Evolutionary conservation across 192 early-diverging fungal genomes (phyloP), one percentile per base, ranked within the genome.

Genomic region (Umbelopsis isabellina): DNA sequence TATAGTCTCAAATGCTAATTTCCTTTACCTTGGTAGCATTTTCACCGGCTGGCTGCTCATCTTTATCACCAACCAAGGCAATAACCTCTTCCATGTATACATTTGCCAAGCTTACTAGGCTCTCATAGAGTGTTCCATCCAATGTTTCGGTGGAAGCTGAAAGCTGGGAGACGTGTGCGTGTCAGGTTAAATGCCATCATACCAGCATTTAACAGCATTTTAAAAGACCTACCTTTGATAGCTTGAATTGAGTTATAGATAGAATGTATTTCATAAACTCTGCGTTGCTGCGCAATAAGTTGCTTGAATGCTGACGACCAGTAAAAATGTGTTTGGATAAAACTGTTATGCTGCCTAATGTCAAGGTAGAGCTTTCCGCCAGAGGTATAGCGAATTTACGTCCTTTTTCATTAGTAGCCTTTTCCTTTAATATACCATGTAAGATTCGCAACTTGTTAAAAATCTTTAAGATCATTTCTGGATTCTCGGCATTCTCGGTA

Each of bases 251-350:
- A 13, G 75, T 73, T n/a, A 74, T 75, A 10, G 77, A 69, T 10
- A 76, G 74, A 20, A 84, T 74, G 72, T 82, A 85, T 23, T 82
- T 80, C 4, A 84, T 69, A 77, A 88, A 86, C 41, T 78, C 82
- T 22, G 81, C 68, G 45, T 86, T 75, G 0, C 69, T 47, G 30
- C 72, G 74, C 53, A 84, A 65, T 2, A 73, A 22, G 16, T 58
- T 21, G 15, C 51, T 48, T 25, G 53, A 47, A 18, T 30, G 49
- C 20, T 3, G 27, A 30, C 22, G 22, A 66, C 76, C 71, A 8
- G 51, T 52, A 74, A 81, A 79, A 46, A 80, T 76, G 18, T 75
- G 50, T 33, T 87, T 71, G 58, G 73, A 72, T 9, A 84, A 18
- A 12, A 45, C 70, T 8, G 75, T 71, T 11, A 78, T 73, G n/a